phyloP scores from a whole-genome alignment of 2,329 filamentous ascomycete genomes.

The Penicillium sclerotigenum region DNA sequence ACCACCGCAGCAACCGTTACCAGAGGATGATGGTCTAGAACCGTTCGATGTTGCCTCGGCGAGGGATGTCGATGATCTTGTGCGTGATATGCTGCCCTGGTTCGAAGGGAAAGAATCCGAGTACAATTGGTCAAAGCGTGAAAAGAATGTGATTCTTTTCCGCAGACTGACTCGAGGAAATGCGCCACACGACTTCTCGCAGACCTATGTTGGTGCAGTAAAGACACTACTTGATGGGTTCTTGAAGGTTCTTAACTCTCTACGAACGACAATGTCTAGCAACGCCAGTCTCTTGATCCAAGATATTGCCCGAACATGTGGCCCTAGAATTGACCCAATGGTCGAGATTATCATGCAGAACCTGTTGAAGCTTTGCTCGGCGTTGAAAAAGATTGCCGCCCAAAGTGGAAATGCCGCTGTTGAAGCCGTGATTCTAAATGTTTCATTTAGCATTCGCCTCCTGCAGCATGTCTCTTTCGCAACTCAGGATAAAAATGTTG shows the following conservation, averaged over 20 bases:
- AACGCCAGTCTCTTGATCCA: slow-evolving; percentile 81
- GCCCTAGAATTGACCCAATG: slow-evolving; percentile 78
- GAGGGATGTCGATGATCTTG: slow-evolving; percentile 82
- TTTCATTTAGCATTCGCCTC: slow-evolving; percentile 74
- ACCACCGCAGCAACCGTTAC: slow-evolving; percentile 19
- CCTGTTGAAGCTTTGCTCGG: slow-evolving; percentile 82
- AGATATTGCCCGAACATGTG: slow-evolving; percentile 73
- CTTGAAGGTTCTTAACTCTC: slow-evolving; percentile 75
- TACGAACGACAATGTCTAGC: slow-evolving; percentile 85
- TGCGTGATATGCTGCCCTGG: slow-evolving; percentile 72
- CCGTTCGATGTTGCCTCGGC: slow-evolving; percentile 79
- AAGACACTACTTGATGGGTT: slow-evolving; percentile 80
- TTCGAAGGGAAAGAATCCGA: slow-evolving; percentile 91
- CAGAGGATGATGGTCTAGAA: slow-evolving; percentile 69
- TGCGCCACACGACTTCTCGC: slow-evolving; percentile 70
- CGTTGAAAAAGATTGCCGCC: slow-evolving; percentile 88
- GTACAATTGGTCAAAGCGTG: slow-evolving; percentile 83
- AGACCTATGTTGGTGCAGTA: slow-evolving; percentile 66
- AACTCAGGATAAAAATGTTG: slow-evolving; percentile 88
- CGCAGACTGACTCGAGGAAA: slow-evolving; percentile 81
- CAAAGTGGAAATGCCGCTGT: slow-evolving; percentile 78
- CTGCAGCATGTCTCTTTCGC: slow-evolving; percentile 82
- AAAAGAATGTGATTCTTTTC: slow-evolving; percentile 74
- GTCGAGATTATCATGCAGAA: slow-evolving; percentile 86
- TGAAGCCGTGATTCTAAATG: slow-evolving; percentile 74